phyloP scores from a whole-genome alignment of 2,329 filamentous ascomycete genomes.

The Verticillium nubilum region DNA sequence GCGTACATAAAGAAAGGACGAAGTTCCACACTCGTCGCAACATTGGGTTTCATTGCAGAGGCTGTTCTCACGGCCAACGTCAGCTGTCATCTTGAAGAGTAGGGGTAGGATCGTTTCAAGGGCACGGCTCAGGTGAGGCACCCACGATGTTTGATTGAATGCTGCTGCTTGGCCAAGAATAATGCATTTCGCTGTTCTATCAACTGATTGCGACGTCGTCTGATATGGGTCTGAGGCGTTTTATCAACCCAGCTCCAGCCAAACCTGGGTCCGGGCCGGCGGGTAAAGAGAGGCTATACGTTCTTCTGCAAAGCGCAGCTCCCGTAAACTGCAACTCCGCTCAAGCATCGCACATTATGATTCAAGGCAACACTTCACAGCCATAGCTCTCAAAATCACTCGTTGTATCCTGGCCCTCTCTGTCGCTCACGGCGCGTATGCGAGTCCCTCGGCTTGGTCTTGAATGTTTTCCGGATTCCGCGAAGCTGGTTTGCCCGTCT shows the following conservation, averaged over 20 bases:
- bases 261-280: not conserved
- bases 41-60: not conserved
- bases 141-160: too few relatives aligned
- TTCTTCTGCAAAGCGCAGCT: not conserved
- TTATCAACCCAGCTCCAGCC: not conserved
- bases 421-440: too few relatives aligned
- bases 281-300: not conserved
- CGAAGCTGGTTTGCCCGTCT: not conserved
- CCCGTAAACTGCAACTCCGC: too few relatives aligned
- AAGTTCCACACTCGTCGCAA: not conserved
- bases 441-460: not conserved
- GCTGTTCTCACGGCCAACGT: not conserved
- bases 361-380: too few relatives aligned
- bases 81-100: not conserved
- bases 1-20: not conserved
- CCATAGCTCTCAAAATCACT: too few relatives aligned
- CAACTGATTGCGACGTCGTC: not conserved
- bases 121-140: too few relatives aligned
- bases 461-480: not conserved
- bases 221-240: not conserved
- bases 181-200: too few relatives aligned
- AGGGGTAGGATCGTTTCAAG: too few relatives aligned
- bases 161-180: too few relatives aligned
- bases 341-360: too few relatives aligned
- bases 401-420: too few relatives aligned